These are phyloP conservation scores for Sambucus nigra DNA, from an alignment of 129 eudicot species.

Conservation along the genomic window DNA sequence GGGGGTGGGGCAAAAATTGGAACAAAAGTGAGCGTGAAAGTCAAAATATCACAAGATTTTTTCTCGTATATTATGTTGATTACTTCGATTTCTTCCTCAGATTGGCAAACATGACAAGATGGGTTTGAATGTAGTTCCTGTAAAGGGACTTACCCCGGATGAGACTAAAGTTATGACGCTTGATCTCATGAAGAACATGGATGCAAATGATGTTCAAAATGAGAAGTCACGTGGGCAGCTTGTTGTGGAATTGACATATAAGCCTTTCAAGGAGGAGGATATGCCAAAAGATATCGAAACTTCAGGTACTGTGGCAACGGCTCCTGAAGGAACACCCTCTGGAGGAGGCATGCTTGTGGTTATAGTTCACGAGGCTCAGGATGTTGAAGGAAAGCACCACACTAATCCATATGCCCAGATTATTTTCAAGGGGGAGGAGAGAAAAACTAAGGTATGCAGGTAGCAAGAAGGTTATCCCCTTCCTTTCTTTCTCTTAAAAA, in stretches of 20 bases:
- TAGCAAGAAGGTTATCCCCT: neutral
- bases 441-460: constrained; percentile 63
- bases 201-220: constrained; percentile 60
- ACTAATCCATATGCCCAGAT: constrained; percentile 77
- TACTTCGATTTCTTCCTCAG: constrained; percentile 23
- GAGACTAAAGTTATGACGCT: constrained; percentile 64
- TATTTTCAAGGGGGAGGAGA: constrained; percentile 81
- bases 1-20: too few relatives aligned
- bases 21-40: too few relatives aligned
- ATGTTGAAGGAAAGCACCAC: constrained; percentile 94
- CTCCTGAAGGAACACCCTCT: constrained; percentile 82
- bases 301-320: constrained; percentile 42
- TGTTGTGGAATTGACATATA: constrained; percentile 61
- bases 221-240: constrained; percentile 86
- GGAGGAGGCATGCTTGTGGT: constrained; percentile 86
- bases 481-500: neutral
- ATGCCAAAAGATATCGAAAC: constrained; percentile 43
- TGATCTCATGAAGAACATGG: constrained; percentile 71
- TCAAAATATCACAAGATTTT: neutral
- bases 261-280: constrained; percentile 83
- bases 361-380: constrained; percentile 83
- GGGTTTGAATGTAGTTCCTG: constrained; percentile 76
- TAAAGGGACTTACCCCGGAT: constrained; percentile 67
- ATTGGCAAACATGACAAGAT: constrained; percentile 88
- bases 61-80: constrained; percentile 1